These are phyloP conservation scores for Leishmania guyanensis DNA, from an alignment of 208 protist species.

Conservation along the genomic window DNA sequence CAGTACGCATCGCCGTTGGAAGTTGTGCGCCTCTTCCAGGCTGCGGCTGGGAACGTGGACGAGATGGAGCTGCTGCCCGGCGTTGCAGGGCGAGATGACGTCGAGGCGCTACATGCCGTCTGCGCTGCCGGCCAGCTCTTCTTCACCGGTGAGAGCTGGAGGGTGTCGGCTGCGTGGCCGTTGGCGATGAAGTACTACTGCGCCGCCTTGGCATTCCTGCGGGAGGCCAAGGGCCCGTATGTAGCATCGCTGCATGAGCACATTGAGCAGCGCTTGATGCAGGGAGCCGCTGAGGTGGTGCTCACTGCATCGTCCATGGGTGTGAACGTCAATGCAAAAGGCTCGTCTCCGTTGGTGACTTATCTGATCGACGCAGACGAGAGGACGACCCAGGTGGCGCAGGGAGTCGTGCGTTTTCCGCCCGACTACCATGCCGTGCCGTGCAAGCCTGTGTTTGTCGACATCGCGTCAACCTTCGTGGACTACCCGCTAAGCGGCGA, in stretches of 20 bases:
- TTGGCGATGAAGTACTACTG: slow-evolving; percentile 46
- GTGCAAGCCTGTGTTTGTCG: slow-evolving; percentile 86
- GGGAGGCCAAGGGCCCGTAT: slow-evolving; percentile 13
- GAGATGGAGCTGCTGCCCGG: slow-evolving; percentile 86
- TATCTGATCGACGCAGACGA: slow-evolving; percentile 50
- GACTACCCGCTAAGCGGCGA: slow-evolving; percentile 45
- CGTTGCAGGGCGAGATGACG: slow-evolving; percentile 58
- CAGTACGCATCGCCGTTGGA: slow-evolving; percentile 86
- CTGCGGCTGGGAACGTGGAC: slow-evolving; percentile 58
- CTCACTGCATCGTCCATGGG: slow-evolving; percentile 15
- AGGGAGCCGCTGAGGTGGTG: slow-evolving; percentile 42
- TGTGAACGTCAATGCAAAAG: neutral
- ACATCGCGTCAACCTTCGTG: slow-evolving; percentile 81
- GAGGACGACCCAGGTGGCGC: slow-evolving; percentile 45
- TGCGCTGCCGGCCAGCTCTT: slow-evolving; percentile 66
- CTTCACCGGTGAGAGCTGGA: slow-evolving; percentile 76
- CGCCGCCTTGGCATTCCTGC: slow-evolving; percentile 48
- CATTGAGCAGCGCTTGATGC: slow-evolving; percentile 44
- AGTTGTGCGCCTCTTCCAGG: slow-evolving; percentile 82
- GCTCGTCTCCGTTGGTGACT: neutral
- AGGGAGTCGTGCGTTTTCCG: slow-evolving; percentile 76
- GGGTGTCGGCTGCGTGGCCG: slow-evolving; percentile 34
- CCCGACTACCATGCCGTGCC: slow-evolving; percentile 78
- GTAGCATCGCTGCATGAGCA: slow-evolving; percentile 40
- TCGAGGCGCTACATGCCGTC: slow-evolving; percentile 45